Conservation (phyloP, 2,329 filamentous ascomycete species). For the Aspergillus ochraceus region DNA sequence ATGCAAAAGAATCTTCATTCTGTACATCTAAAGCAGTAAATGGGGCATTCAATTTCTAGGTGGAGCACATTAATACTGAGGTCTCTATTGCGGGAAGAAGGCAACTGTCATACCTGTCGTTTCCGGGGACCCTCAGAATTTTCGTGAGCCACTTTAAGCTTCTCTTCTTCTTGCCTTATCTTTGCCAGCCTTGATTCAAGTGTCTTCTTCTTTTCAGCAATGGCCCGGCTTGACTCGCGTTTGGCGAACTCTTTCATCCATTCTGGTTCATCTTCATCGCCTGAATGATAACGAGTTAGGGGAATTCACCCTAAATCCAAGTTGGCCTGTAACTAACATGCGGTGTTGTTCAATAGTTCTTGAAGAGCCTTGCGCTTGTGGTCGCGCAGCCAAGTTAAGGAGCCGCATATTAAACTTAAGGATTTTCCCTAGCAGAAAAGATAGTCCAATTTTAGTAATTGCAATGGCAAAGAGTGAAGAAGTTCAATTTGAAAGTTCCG, state of each 20-base stretch:
- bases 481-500: background rate
- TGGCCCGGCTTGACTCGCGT: slow-evolving; percentile 65
- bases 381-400: slow-evolving; percentile 86
- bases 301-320: background rate
- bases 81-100: background rate
- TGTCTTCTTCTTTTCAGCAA: slow-evolving; percentile 67
- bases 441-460: background rate
- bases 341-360: slow-evolving; percentile 50
- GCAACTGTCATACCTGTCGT: slow-evolving; percentile 37
- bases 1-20: slow-evolving; percentile 69
- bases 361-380: slow-evolving; percentile 67
- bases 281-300: slow-evolving; percentile 21
- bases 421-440: slow-evolving; percentile 69
- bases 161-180: slow-evolving; percentile 62
- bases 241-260: slow-evolving; percentile 82
- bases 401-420: slow-evolving; percentile 83
- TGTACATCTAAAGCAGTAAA: slow-evolving; percentile 22
- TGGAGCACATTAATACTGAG: background rate
- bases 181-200: slow-evolving; percentile 70
- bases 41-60: slow-evolving; percentile 30
- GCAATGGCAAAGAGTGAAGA: background rate
- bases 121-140: slow-evolving; percentile 51
- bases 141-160: slow-evolving; percentile 54
- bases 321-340: slow-evolving; percentile 34
- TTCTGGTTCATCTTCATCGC: slow-evolving; percentile 71